These are phyloP conservation scores for Emergomyces orientalis DNA, from an alignment of 2,329 filamentous ascomycete species.

Conservation along the genomic window DNA sequence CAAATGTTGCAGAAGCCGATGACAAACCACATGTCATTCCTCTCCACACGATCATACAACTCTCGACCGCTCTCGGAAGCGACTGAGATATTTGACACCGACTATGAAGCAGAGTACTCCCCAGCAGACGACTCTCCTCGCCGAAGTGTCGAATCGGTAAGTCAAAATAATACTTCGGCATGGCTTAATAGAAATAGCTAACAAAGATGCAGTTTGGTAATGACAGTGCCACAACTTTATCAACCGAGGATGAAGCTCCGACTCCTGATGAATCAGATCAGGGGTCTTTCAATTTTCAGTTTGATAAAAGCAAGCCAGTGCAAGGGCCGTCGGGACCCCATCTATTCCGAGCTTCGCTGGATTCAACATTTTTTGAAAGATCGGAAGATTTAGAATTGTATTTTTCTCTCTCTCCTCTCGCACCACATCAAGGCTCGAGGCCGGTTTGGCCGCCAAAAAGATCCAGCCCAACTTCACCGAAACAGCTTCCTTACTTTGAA, in stretches of 20 bases:
- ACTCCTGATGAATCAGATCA: constrained; percentile 63
- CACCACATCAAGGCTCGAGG: constrained; percentile 33
- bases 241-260: constrained; percentile 72
- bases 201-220: constrained; percentile 19
- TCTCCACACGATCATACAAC: constrained; percentile 15
- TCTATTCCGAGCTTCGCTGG: constrained; percentile 59
- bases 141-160: constrained; percentile 40
- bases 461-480: background rate
- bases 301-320: constrained; percentile 50
- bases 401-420: constrained; percentile 13
- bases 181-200: background rate
- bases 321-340: constrained; percentile 83
- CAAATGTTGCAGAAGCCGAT: constrained; percentile 15
- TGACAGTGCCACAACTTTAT: constrained; percentile 75
- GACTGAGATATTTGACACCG: constrained; percentile 30
- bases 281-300: constrained; percentile 51
- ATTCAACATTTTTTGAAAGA: constrained; percentile 15
- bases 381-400: constrained; percentile 13
- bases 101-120: constrained; percentile 38
- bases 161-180: constrained; percentile 1
- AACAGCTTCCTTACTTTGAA: constrained; percentile 13
- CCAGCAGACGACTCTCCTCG: constrained; percentile 39
- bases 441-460: constrained; percentile 22
- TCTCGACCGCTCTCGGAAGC: constrained; percentile 26
- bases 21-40: constrained; percentile 11